phyloP scores from a whole-genome alignment of 73 alveolate species.

The Paramecium sexaurelia region DNA sequence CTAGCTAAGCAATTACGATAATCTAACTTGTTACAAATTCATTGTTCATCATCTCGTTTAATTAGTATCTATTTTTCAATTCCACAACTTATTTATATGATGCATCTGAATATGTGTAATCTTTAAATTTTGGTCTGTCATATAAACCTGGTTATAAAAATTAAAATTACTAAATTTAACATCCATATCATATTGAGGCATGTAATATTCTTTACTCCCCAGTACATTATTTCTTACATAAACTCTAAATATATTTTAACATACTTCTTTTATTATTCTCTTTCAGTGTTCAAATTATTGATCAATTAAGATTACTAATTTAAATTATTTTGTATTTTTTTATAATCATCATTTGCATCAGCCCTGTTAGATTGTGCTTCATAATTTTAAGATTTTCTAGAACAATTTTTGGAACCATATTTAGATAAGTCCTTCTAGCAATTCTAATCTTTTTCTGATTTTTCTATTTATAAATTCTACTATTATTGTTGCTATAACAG shows the following conservation, averaged over 20 bases:
- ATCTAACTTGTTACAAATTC: conserved; percentile 22
- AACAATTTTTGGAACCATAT: background rate
- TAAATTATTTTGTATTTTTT: background rate
- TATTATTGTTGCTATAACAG: background rate
- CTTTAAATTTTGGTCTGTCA: conserved; percentile 38
- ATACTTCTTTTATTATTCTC: background rate
- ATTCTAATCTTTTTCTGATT: background rate
- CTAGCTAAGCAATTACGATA: background rate
- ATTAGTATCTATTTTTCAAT: conserved; percentile 27
- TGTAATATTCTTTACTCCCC: conserved; percentile 21
- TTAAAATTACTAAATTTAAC: conserved; percentile 27
- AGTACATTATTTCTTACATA: conserved; percentile 10
- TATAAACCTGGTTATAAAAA: background rate
- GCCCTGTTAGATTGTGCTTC: background rate
- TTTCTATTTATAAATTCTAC: background rate
- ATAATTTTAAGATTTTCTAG: background rate
- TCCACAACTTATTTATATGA: conserved; percentile 33
- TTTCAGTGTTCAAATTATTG: background rate
- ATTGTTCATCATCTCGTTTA: conserved; percentile 15
- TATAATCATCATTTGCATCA: background rate
- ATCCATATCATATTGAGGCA: background rate
- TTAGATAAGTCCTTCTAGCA: background rate
- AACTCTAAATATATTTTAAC: background rate
- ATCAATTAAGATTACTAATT: background rate
- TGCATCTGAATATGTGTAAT: background rate